Conservation (phyloP, 805 yeast genomes). For the Metschnikowia lunata region DNA sequence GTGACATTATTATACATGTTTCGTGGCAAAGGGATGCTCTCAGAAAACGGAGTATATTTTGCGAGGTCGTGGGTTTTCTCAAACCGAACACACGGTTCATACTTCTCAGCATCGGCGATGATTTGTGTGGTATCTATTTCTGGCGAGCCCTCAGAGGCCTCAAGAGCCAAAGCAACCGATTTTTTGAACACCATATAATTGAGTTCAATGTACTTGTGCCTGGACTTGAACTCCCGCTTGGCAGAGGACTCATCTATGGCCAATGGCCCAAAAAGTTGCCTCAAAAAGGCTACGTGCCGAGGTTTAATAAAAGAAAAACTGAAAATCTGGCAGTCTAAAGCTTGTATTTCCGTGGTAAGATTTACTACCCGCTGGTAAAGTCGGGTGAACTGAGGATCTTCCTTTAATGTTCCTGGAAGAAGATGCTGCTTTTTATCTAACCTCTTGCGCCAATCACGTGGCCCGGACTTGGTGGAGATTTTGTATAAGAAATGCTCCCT, state of each 20-base stretch:
- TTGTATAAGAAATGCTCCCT: conserved; percentile 17
- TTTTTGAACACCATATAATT: conserved; percentile 10
- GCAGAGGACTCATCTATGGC: not conserved
- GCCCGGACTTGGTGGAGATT: conserved; percentile 16
- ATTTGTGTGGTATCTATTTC: conserved; percentile 3
- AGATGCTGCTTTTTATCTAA: not conserved
- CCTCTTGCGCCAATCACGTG: conserved; percentile 8
- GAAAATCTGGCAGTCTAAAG: conserved; percentile 13
- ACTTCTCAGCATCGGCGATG: conserved; percentile 6
- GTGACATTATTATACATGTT: not conserved
- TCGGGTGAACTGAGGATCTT: not conserved
- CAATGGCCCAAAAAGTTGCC: conserved; percentile 2
- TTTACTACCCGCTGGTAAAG: conserved; percentile 4
- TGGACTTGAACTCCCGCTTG: not conserved
- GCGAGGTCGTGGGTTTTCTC: conserved; percentile 3
- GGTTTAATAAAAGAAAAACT: conserved; percentile 11
- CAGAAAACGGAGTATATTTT: conserved; percentile 2
- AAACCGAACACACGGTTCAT: conserved; percentile 3
- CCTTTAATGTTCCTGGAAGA: conserved; percentile 6
- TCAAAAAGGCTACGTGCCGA: conserved; percentile 10
- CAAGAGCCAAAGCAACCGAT: conserved; percentile 5
- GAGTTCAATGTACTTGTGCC: conserved; percentile 13
- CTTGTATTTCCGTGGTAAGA: conserved; percentile 1
- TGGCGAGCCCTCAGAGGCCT: conserved; percentile 1
- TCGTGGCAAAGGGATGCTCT: not conserved